These are phyloP conservation scores for Solanum raphanifolium DNA, from an alignment of 257 asterid species.

Conservation along the genomic window DNA sequence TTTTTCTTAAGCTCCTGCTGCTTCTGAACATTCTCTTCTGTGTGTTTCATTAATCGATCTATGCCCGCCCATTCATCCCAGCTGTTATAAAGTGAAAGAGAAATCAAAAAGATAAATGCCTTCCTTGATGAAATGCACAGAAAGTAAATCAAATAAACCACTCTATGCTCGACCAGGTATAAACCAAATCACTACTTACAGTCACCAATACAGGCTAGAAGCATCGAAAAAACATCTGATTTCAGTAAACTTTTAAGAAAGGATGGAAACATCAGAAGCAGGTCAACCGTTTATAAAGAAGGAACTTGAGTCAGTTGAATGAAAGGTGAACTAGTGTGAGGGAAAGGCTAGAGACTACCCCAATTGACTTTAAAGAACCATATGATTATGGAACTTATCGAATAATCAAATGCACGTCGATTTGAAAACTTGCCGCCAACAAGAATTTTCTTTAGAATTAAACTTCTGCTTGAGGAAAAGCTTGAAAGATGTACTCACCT, in stretches of 20 bases:
- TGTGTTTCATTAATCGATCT: conserved; percentile 41
- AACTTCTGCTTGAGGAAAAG: not conserved
- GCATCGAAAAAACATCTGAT: not conserved
- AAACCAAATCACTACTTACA: not conserved
- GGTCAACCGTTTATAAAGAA: not conserved
- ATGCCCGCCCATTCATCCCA: conserved; percentile 84
- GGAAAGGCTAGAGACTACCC: not conserved
- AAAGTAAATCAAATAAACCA: not conserved
- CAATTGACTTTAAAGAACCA: not conserved
- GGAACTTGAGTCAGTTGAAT: not conserved
- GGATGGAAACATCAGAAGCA: not conserved
- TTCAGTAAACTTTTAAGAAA: not conserved
- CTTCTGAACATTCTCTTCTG: conserved; percentile 47
- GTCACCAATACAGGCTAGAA: not conserved
- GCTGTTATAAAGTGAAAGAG: conserved; percentile 23
- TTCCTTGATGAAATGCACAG: not conserved
- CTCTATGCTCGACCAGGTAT: not conserved
- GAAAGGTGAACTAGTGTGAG: not conserved
- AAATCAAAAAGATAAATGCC: not conserved
- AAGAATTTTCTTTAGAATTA: not conserved
- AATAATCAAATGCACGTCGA: not conserved
- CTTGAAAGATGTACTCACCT: conserved; percentile 34
- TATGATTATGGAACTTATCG: not conserved
- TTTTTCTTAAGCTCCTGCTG: conserved; percentile 35
- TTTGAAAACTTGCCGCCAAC: not conserved